phyloP scores from a whole-genome alignment of 2,329 filamentous ascomycete species.

The Westerdykella ornata region DNA sequence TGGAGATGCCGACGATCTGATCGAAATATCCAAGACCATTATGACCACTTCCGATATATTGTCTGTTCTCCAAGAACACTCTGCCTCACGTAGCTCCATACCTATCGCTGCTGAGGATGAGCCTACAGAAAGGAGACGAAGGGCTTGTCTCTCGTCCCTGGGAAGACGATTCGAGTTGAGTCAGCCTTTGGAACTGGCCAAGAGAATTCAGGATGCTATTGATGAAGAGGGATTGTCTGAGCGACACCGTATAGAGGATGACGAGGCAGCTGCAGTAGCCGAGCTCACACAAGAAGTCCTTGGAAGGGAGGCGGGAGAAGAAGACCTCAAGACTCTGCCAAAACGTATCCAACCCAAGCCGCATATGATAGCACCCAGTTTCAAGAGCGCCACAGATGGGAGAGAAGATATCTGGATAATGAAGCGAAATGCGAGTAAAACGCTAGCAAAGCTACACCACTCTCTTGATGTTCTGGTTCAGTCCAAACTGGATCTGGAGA shows the following conservation, averaged over 20 bases:
- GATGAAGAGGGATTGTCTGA: constrained; percentile 87
- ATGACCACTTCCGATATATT: constrained; percentile 63
- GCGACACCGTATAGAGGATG: constrained; percentile 70
- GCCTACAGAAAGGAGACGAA: constrained; percentile 10
- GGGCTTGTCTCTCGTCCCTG: constrained; percentile 39
- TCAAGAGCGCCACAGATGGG: constrained; percentile 33
- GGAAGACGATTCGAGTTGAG: constrained; percentile 57
- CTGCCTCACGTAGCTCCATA: constrained; percentile 13
- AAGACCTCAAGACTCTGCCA: constrained; percentile 43
- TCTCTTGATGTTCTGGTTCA: constrained; percentile 55
- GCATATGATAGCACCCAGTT: constrained; percentile 25
- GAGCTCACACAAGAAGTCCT: constrained; percentile 67
- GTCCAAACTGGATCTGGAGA: constrained; percentile 56
- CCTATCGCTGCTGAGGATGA: constrained; percentile 5
- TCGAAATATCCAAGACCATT: constrained; percentile 77
- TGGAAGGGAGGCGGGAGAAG: constrained; percentile 55
- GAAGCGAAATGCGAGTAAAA: constrained; percentile 58
- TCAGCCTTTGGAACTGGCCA: constrained; percentile 61
- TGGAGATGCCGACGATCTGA: constrained; percentile 85
- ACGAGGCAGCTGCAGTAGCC: constrained; percentile 62
- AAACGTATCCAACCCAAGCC: constrained; percentile 34
- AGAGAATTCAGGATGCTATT: constrained; percentile 67
- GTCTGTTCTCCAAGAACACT: constrained; percentile 21
- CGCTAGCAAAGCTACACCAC: constrained; percentile 60
- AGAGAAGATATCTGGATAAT: constrained; percentile 56